phyloP scores from a whole-genome alignment of 139 green algal genomes.

The Coccomyxa sp. region DNA sequence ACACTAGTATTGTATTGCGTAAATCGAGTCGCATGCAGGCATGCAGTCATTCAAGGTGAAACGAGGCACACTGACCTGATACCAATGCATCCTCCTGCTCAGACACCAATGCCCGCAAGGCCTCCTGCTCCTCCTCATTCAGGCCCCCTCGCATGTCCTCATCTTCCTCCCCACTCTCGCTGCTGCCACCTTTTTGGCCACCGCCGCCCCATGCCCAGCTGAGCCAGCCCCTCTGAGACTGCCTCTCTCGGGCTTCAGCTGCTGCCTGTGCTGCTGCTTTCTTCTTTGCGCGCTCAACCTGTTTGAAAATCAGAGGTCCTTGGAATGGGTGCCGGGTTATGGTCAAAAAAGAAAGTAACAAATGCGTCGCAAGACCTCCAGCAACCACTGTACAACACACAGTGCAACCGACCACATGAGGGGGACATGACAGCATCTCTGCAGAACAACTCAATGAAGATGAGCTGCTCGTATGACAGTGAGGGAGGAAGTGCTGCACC shows the following conservation, averaged over 20 bases:
- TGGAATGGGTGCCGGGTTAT: too few species aligned
- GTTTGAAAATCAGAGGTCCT: background rate
- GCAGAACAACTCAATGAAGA: too few species aligned
- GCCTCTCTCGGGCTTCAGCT: constrained; percentile 2
- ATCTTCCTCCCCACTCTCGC: background rate
- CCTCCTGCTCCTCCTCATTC: constrained; percentile 61
- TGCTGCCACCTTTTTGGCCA: background rate
- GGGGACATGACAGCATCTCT: too few species aligned
- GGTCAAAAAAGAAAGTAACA: too few species aligned
- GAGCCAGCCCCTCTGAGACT: constrained; percentile 29
- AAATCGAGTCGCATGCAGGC: background rate
- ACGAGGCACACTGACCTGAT: constrained; percentile 2
- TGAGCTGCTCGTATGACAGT: too few species aligned
- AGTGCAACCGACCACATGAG: too few species aligned
- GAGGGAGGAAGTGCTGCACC: background rate
- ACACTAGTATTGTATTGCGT: background rate
- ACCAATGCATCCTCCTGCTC: constrained; percentile 48
- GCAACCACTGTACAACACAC: too few species aligned
- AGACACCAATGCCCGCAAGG: constrained; percentile 65
- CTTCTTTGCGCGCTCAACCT: constrained; percentile 23
- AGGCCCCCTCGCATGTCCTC: constrained; percentile 24
- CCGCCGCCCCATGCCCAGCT: constrained; percentile 40
- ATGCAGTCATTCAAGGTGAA: background rate
- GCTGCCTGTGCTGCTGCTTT: constrained; percentile 16
- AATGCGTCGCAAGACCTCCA: too few species aligned